These are phyloP conservation scores for Pythium insidiosum DNA, from an alignment of 352 stramenopile species.

Conservation along the genomic window DNA sequence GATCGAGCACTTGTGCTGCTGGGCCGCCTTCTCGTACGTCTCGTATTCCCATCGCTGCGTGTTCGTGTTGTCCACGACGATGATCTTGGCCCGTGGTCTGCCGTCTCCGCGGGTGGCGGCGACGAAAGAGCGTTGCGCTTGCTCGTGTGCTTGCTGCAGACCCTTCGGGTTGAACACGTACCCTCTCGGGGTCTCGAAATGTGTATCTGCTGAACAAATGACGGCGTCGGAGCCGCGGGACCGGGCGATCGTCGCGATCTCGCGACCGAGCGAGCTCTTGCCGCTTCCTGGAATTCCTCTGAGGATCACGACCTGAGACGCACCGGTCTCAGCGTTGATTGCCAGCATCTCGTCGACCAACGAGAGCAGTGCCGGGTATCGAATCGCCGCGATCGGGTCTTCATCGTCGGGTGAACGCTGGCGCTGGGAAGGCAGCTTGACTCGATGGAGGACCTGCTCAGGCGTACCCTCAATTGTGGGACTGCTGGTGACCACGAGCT, in stretches of 20 bases:
- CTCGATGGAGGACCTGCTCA: conserved; percentile 17
- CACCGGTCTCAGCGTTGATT: conserved; percentile 6
- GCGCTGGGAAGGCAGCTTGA: conserved; percentile 3
- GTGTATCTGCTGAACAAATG: conserved; percentile 55
- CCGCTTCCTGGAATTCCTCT: conserved; percentile 65
- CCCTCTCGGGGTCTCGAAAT: conserved; percentile 50
- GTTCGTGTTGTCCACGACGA: conserved; percentile 74
- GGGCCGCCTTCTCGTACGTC: conserved; percentile 24
- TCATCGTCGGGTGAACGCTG: background rate
- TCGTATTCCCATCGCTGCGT: conserved; percentile 67
- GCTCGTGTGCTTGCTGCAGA: conserved; percentile 35
- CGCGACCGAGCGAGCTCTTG: conserved; percentile 47
- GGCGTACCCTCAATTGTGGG: too few species aligned
- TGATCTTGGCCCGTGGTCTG: conserved; percentile 12
- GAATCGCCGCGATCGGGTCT: conserved; percentile 6
- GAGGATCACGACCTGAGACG: conserved; percentile 46
- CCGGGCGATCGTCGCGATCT: conserved; percentile 30
- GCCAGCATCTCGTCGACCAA: conserved; percentile 33
- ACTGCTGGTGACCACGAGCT: too few species aligned
- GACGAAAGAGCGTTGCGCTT: conserved; percentile 32
- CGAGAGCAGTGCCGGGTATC: conserved; percentile 21
- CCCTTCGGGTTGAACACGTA: conserved; percentile 57
- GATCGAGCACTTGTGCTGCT: background rate
- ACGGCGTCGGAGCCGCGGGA: conserved; percentile 15
- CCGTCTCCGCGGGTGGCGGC: conserved; percentile 15